phyloP scores from a whole-genome alignment of 192 early-diverging fungal genomes.

The Geosiphon pyriformis region DNA sequence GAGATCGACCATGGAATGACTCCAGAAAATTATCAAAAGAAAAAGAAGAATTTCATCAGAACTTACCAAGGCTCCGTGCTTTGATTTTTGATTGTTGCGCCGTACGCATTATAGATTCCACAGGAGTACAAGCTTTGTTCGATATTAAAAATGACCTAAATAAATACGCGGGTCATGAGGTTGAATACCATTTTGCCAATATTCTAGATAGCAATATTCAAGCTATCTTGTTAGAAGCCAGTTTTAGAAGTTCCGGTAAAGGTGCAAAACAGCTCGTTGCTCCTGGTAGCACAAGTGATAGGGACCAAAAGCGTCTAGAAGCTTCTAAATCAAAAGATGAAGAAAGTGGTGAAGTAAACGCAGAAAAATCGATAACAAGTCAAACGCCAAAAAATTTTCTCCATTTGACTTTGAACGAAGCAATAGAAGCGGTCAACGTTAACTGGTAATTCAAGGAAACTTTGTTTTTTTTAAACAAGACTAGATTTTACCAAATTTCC shows the following conservation, averaged over 20 bases:
- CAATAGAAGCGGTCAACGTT: slow-evolving; percentile 1
- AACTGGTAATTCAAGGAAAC: no score
- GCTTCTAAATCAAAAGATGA: not conserved
- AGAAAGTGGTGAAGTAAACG: not conserved
- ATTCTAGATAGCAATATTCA: slow-evolving; percentile 10
- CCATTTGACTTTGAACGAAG: slow-evolving; percentile 16
- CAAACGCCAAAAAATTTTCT: slow-evolving; percentile 1
- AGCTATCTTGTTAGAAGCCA: not conserved
- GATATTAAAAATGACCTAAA: slow-evolving; percentile 42
- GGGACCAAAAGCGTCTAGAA: no score
- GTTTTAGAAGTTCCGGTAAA: not conserved
- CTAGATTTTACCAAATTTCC: no score
- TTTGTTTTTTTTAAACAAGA: no score
- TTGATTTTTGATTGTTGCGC: slow-evolving; percentile 77
- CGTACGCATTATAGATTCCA: slow-evolving; percentile 74
- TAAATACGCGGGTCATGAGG: slow-evolving; percentile 33
- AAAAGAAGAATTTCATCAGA: slow-evolving; percentile 27
- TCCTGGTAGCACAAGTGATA: no score
- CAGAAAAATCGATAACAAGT: not conserved
- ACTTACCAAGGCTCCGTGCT: slow-evolving; percentile 52
- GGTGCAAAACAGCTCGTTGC: no score
- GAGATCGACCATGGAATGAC: slow-evolving; percentile 59
- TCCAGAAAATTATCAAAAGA: slow-evolving; percentile 27
- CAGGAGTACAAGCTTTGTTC: slow-evolving; percentile 69
- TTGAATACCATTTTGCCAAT: slow-evolving; percentile 40